Base-by-base conservation (phyloP, 164 flowering plant species). In the Echeveria elegans region DNA sequence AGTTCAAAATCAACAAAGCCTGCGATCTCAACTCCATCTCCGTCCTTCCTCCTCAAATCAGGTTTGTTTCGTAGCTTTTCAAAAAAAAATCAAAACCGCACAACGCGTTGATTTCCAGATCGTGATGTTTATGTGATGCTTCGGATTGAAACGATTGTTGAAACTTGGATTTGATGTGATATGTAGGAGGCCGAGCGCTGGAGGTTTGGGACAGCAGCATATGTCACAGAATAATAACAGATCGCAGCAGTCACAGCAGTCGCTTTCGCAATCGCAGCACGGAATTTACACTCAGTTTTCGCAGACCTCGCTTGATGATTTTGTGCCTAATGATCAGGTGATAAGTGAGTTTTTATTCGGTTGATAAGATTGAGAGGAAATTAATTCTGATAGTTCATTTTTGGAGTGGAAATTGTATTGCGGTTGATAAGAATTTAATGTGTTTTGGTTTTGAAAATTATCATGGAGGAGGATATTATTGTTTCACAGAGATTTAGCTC, bases 21-120 rank as follows among this genome's bases (percentile, higher is more conserved):
- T 85, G 85, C 73, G 96, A 92, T 81, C 85, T 90, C 77, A 87
- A 72, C 75, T 88, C 98, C 67, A 88, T 92, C 75, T 92, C 96
- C 1, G 96, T 92, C 23, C 82, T 92, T 75, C 98, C 96, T 75
- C 96, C 96, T 72, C 88, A 81, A 31, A 34, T 85, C 34, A 82
- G 96, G 92, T 86, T n/a, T 18, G 28, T 9, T 40, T 40, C 15
- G 4, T 40, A 40, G 15, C 45, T 9, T n/a, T n/a, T n/a, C n/a
- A n/a, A n/a, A n/a, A 8, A 9, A 40, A 40, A 58, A 24, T 30
- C 45, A 40, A 15, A 7, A 7, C 45, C 8, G n/a, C n/a, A n/a
- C n/a, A 9, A 40, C 45, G 45, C 9, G 7, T 36, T 36, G 0
- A 40, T 40, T 2, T 40, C 2, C 11, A 36, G 11, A 0, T 40